phyloP scores from a whole-genome alignment of 2,329 filamentous ascomycete species.

The Talaromyces sp. region DNA sequence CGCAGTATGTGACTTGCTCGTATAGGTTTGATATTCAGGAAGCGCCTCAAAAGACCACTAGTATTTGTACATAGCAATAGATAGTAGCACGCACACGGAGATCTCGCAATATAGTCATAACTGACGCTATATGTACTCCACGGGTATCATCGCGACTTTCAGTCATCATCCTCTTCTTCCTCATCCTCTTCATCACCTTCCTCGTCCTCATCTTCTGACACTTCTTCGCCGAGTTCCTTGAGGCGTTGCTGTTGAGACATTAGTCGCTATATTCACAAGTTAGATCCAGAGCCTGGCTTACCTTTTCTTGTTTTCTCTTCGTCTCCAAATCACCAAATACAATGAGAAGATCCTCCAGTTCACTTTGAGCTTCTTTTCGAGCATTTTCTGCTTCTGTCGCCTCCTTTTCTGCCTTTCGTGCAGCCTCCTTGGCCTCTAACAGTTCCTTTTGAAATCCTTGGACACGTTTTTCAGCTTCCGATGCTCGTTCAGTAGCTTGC shows the following conservation, averaged over 20 bases:
- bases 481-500: constrained; percentile 33
- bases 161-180: constrained; percentile 33
- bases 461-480: constrained; percentile 31
- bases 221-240: constrained; percentile 60
- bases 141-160: constrained; percentile 14
- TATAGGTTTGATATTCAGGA: neutral
- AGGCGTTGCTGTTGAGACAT: constrained; percentile 53
- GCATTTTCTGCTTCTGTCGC: constrained; percentile 54
- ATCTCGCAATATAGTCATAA: neutral
- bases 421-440: constrained; percentile 18
- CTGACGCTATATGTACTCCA: constrained; percentile 11
- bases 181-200: constrained; percentile 52
- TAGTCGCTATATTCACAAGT: constrained; percentile 13
- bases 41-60: neutral
- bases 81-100: neutral
- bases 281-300: constrained; percentile 33
- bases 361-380: constrained; percentile 60
- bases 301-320: constrained; percentile 70
- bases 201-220: constrained; percentile 72
- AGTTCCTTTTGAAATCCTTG: constrained; percentile 18
- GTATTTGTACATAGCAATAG: neutral
- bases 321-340: constrained; percentile 77
- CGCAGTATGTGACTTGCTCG: too few species aligned
- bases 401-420: constrained; percentile 30
- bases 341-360: constrained; percentile 75